Evolutionary conservation across 257 asterid species (phyloP).

Genomic region (Cynanchum wilfordii): DNA sequence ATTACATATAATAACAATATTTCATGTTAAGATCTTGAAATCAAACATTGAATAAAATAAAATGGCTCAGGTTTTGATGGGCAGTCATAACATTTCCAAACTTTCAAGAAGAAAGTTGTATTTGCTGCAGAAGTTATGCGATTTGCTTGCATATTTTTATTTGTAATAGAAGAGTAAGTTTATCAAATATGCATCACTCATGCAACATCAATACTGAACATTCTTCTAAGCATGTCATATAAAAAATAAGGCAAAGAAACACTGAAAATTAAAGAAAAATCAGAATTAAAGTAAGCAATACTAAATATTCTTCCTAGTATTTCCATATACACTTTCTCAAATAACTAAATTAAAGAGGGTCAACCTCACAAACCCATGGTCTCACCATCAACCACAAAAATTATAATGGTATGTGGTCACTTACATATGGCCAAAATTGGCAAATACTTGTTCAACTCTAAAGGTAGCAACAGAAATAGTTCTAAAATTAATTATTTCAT

Average conservation of each 20-base stretch:
- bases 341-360: too few relatives aligned
- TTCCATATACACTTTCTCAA: too few relatives aligned
- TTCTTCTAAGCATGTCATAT: not conserved
- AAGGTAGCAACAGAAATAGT: too few relatives aligned
- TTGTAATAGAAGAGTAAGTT: not conserved
- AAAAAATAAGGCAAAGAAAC: not conserved
- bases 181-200: not conserved
- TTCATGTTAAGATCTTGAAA: not conserved
- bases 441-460: too few relatives aligned
- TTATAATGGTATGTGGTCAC: too few relatives aligned
- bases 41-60: not conserved
- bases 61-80: not conserved
- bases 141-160: not conserved
- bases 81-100: not conserved
- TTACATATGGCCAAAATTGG: too few relatives aligned
- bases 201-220: not conserved
- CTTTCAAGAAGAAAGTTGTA: not conserved
- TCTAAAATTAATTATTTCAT: too few relatives aligned
- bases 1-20: not conserved
- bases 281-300: too few relatives aligned
- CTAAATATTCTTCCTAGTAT: too few relatives aligned
- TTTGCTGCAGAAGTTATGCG: not conserved
- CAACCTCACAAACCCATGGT: too few relatives aligned
- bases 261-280: too few relatives aligned
- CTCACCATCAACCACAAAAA: too few relatives aligned